These are phyloP conservation scores for Kazachstania sp. DNA, from an alignment of 1,139 yeast species.

Conservation along the genomic window DNA sequence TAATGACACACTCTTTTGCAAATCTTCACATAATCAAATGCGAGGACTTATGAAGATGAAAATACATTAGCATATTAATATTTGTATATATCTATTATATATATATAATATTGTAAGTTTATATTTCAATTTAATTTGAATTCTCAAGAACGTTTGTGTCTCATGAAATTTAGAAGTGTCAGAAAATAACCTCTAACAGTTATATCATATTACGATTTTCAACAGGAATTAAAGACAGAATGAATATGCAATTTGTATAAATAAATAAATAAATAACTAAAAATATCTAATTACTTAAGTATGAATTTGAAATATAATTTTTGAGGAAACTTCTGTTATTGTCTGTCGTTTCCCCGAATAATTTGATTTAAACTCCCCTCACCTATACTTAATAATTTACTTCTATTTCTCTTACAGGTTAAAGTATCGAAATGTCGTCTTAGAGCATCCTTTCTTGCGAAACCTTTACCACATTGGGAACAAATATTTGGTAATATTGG, in stretches of 20 bases:
- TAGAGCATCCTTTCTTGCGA: constrained; percentile 74
- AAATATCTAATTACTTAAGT: not conserved
- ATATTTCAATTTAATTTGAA: not conserved
- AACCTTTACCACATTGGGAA: constrained; percentile 68
- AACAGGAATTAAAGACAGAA: too few relatives aligned
- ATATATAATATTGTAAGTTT: not conserved
- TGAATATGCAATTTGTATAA: not conserved
- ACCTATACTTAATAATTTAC: constrained; percentile 33
- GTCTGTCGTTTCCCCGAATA: constrained; percentile 15
- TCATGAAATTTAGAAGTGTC: too few relatives aligned
- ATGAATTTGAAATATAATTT: too few relatives aligned
- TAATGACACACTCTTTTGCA: not conserved
- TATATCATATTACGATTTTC: too few relatives aligned
- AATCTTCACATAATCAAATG: not conserved
- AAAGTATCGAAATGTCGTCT: constrained; percentile 65
- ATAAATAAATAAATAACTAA: not conserved
- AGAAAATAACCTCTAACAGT: too few relatives aligned
- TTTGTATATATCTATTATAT: not conserved
- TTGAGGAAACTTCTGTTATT: constrained; percentile 5
- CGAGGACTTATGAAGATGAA: not conserved
- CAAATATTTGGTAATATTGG: constrained; percentile 43
- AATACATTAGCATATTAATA: constrained; percentile 3
- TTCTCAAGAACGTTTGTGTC: too few relatives aligned
- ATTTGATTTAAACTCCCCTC: constrained; percentile 21
- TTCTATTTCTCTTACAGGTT: constrained; percentile 63